Percentiles rank a stretch among this genome's conserved stretches.
Conservation (phyloP, 176 grass and related monocot species). For the Cocos nucifera region DNA sequence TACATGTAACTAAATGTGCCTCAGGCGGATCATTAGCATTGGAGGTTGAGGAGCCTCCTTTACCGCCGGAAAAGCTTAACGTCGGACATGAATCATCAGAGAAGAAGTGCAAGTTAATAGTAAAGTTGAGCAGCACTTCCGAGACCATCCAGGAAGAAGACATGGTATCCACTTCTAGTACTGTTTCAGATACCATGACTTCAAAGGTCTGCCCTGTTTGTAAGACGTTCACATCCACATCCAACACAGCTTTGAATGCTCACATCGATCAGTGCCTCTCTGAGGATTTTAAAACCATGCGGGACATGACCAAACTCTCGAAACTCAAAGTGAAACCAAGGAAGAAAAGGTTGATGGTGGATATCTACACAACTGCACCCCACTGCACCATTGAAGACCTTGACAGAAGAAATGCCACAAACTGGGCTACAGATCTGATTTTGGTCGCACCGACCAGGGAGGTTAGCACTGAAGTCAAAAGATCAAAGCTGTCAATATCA, state of each 20-base stretch:
- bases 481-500: constrained; percentile 18
- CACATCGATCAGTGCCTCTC: constrained; percentile 93
- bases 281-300: constrained; percentile 47
- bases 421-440: constrained; percentile 48
- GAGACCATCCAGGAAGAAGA: constrained; percentile 43
- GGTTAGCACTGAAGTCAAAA: constrained; percentile 29
- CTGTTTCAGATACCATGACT: constrained; percentile 56
- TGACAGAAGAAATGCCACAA: constrained; percentile 79
- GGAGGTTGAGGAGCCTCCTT: constrained; percentile 17
- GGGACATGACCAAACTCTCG: constrained; percentile 25
- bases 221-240: constrained; percentile 81
- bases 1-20: constrained; percentile 32
- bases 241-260: constrained; percentile 92
- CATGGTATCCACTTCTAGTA: constrained; percentile 44
- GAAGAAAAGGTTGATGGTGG: constrained; percentile 79
- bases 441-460: constrained; percentile 16
- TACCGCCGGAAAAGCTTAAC: constrained; percentile 25
- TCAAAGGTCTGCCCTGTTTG: constrained; percentile 96
- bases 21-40: constrained; percentile 27
- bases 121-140: constrained; percentile 33
- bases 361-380: constrained; percentile 64
- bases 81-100: constrained; percentile 28
- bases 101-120: constrained; percentile 65
- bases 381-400: constrained; percentile 79
- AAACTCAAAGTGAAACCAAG: constrained; percentile 69